Evolutionary conservation across 1,284 basidiomycete species (phyloP).

Genomic region (Tylopilus orsonianus): DNA sequence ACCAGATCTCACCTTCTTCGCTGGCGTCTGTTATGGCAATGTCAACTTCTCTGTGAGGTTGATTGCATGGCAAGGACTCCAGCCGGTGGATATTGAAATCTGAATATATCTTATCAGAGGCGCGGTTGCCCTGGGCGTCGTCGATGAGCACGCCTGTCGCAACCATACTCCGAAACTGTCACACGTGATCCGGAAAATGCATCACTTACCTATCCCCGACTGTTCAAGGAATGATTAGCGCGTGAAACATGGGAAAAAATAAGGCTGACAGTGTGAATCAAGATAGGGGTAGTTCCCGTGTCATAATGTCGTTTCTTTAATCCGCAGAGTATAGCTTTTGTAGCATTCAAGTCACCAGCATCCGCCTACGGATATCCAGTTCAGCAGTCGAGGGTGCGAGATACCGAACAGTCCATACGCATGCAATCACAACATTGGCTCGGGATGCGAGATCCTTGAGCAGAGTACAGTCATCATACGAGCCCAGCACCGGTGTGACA

Average conservation of each 20-base stretch:
- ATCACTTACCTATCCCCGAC: slow-evolving; percentile 37
- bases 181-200: too few species aligned
- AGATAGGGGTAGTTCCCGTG: slow-evolving; percentile 21
- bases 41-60: slow-evolving; percentile 36
- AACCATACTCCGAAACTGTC: slow-evolving; percentile 1
- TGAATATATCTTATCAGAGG: slow-evolving; percentile 35
- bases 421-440: slow-evolving; percentile 49
- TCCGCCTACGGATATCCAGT: slow-evolving; percentile 16
- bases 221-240: slow-evolving; percentile 11
- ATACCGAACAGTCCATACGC: slow-evolving; percentile 33
- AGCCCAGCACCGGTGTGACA: slow-evolving; percentile 43
- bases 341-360: slow-evolving; percentile 17
- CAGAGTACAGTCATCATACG: slow-evolving; percentile 36
- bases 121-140: slow-evolving; percentile 33
- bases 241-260: background rate
- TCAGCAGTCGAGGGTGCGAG: background rate
- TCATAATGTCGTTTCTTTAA: slow-evolving; percentile 23
- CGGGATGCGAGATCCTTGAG: slow-evolving; percentile 39
- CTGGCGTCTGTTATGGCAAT: slow-evolving; percentile 32
- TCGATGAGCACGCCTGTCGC: slow-evolving; percentile 31
- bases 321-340: slow-evolving; percentile 25
- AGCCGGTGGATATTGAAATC: slow-evolving; percentile 38
- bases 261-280: slow-evolving; percentile 34
- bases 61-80: slow-evolving; percentile 35
- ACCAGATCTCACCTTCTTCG: slow-evolving; percentile 27